These are phyloP conservation scores for Simmondsia chinensis DNA, from an alignment of 148 eudicot genomes.

Conservation along the genomic window DNA sequence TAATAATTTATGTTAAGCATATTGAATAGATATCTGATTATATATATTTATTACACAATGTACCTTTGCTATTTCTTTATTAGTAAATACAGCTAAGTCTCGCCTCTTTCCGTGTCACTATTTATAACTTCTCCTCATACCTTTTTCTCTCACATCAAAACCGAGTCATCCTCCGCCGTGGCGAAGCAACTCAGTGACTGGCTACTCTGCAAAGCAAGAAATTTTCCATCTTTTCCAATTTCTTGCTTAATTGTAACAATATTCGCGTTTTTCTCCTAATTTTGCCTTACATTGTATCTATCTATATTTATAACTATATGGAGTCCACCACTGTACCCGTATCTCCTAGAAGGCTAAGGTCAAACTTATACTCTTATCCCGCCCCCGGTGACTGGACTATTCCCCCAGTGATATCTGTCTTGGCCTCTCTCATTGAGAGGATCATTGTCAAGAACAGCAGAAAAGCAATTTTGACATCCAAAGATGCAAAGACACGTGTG, in stretches of 20 bases:
- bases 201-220: no score
- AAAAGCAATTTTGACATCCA: slow-evolving; percentile 32
- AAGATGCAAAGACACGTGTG: slow-evolving; percentile 24
- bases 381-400: slow-evolving; percentile 41
- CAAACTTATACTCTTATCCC: slow-evolving; percentile 58
- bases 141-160: no score
- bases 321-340: slow-evolving; percentile 20
- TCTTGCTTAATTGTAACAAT: no score
- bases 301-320: neutral
- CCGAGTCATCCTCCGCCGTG: no score
- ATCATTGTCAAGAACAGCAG: slow-evolving; percentile 67
- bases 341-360: slow-evolving; percentile 74
- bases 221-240: neutral
- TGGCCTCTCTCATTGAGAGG: slow-evolving; percentile 77
- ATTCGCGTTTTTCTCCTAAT: neutral
- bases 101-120: no score
- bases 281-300: slow-evolving; percentile 9
- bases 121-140: no score
- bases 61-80: no score
- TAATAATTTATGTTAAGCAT: no score
- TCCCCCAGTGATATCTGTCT: slow-evolving; percentile 80
- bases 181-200: no score
- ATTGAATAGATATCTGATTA: no score
- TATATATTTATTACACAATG: no score
- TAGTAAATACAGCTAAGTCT: no score